Base-by-base conservation (phyloP, 805 yeast genomes). In the Sugiyamaella americana region DNA sequence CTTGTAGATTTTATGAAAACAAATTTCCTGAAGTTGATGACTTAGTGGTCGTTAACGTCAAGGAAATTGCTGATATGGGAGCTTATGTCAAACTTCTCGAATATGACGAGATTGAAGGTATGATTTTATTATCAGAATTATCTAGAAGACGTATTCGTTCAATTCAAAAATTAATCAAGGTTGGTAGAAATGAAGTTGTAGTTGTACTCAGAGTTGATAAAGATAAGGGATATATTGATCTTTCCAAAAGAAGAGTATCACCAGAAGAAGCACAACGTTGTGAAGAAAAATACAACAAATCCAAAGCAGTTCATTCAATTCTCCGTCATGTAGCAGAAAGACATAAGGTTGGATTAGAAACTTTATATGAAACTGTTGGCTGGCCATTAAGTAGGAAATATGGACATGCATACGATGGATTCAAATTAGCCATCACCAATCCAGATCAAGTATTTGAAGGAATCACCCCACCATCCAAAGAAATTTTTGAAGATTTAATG, bases 61-160 rank as follows among this genome's bases (percentile, higher is more conserved):
- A 65, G 61, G 70, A 65, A 51, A 93, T 93, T 59, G 98, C 98
- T 57, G 98, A 93, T 69, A 93, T 93, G 98, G 98, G 98, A 50
- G 98, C 98, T 11, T 93, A 93, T 67, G 72, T 93, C 55, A 91
- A 88, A 68, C 76, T 93, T 55, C 76, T 93, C 55, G 98, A 93
- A 70, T 93, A 93, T 65, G 98, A 93, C 71, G 93, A 91, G 67
- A 91, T 93, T 63, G 98, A 93, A 71, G 98, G 98, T 62, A 93
- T 93, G 98, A 95, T 93, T 49, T 74, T 93, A 56, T 78, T 93
- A 60, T 84, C 95, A 37, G 98, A 93, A 72, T 78, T 93, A 58
- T 89, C 98, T 32, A 86, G 98, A 79, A 87, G 98, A 76, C 94
- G 98, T 74, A 93, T 93, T 62, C 80, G 98, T 69, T 87, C 97